Percentiles rank a stretch among this genome's conserved stretches.
phyloP scores from a whole-genome alignment of 208 protist genomes.

The Paratrypanosoma confusum region DNA sequence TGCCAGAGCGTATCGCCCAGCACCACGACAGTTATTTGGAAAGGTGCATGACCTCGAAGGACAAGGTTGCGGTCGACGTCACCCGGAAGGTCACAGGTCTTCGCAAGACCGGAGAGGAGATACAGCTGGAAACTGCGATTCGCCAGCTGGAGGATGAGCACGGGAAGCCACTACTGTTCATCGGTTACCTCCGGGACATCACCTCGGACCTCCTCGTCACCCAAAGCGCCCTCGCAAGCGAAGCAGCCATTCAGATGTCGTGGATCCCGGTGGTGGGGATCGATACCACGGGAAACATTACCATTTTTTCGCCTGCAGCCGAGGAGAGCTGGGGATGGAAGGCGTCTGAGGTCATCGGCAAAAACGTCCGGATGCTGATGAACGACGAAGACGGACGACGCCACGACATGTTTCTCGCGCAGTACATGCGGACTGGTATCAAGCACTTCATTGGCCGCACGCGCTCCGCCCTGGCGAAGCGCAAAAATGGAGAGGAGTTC shows the following conservation, averaged over 20 bases:
- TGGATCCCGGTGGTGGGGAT: constrained; percentile 12
- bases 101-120: constrained; percentile 8
- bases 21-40: constrained; percentile 7
- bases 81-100: constrained; percentile 4
- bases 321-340: constrained; percentile 18
- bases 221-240: constrained; percentile 2
- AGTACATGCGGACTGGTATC: constrained; percentile 5
- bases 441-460: constrained; percentile 1
- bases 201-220: constrained; percentile 3
- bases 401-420: constrained; percentile 9
- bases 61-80: constrained; percentile 7
- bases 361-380: constrained; percentile 15
- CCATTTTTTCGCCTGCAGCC: constrained; percentile 24
- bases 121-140: no score
- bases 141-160: no score
- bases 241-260: constrained; percentile 4
- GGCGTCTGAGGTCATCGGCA: constrained; percentile 11
- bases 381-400: neutral
- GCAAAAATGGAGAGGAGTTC: constrained; percentile 4
- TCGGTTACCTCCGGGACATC: constrained; percentile 16
- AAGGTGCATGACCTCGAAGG: constrained; percentile 1
- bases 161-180: constrained; percentile 5
- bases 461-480: neutral
- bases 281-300: constrained; percentile 17
- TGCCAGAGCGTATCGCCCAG: constrained; percentile 2